A percentile compares a stretch with the other conserved stretches of the same genome.
These are phyloP conservation scores for Rhodocollybia butyracea DNA, from an alignment of 768 basidiomycete genomes.

Conservation along the genomic window DNA sequence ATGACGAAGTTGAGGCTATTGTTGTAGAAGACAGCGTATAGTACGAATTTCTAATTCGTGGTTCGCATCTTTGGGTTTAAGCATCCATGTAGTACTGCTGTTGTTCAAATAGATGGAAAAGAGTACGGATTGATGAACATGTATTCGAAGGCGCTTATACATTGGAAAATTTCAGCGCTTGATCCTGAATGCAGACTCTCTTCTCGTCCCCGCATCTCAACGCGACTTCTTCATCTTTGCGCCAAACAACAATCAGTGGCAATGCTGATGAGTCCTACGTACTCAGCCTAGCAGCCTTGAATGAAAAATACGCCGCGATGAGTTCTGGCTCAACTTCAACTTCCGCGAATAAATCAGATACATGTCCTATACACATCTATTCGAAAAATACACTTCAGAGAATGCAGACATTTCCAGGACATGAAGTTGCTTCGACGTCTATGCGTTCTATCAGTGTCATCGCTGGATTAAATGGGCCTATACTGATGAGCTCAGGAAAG, in stretches of 20 bases:
- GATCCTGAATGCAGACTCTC: neutral
- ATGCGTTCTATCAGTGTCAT: conserved; percentile 43
- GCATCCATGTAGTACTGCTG: too few species aligned
- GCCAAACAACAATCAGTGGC: neutral
- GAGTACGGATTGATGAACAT: too few species aligned
- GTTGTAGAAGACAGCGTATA: too few species aligned
- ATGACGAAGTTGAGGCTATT: too few species aligned
- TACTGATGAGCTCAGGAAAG: conserved; percentile 62
- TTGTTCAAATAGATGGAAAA: too few species aligned
- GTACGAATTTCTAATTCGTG: too few species aligned
- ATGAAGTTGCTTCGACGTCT: conserved; percentile 54
- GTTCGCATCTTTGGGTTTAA: too few species aligned
- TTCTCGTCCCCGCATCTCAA: neutral
- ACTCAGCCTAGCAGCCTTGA: neutral
- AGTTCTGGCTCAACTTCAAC: neutral
- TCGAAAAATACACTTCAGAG: conserved; percentile 53
- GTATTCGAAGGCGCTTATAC: too few species aligned
- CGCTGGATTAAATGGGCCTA: conserved; percentile 36
- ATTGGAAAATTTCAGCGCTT: too few species aligned
- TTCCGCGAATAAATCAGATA: conserved; percentile 3
- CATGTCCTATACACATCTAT: conserved; percentile 52
- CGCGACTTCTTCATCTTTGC: neutral
- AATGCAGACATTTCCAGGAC: conserved; percentile 50
- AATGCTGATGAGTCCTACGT: neutral
- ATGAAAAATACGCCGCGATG: conserved; percentile 4